phyloP scores from a whole-genome alignment of 345 rosid species.

The Rhodamnia rubescens region DNA sequence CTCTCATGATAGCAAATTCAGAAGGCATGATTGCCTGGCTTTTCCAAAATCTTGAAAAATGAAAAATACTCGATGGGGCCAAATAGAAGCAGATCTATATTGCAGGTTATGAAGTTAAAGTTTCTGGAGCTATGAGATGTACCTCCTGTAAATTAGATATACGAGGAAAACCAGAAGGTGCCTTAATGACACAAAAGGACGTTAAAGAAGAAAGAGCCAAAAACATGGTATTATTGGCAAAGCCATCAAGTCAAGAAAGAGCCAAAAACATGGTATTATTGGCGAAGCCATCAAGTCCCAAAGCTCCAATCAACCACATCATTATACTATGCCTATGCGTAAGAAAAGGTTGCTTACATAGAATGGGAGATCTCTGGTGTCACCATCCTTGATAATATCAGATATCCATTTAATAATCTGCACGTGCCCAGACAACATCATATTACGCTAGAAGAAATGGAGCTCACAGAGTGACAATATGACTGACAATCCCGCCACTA shows the following conservation, averaged over 20 bases:
- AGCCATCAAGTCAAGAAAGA: not conserved
- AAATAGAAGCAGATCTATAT: not conserved
- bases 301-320: not conserved
- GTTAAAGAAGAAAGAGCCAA: not conserved
- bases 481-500: not conserved
- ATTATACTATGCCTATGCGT: not conserved
- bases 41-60: not conserved
- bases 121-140: not conserved
- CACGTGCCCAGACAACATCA: conserved; percentile 1
- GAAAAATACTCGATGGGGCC: not conserved
- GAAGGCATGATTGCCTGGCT: not conserved
- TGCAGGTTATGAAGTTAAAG: not conserved
- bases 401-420: conserved; percentile 80
- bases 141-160: not conserved
- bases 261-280: not conserved
- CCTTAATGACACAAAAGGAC: not conserved
- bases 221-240: not conserved
- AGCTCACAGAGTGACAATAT: not conserved
- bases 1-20: not conserved
- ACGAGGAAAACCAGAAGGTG: not conserved
- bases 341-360: conserved; percentile 34
- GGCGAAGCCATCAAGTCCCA: not conserved
- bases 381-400: conserved; percentile 73
- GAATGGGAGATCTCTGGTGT: conserved; percentile 67
- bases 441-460: not conserved